Evolutionary conservation across 2,329 filamentous ascomycete species (phyloP), one percentile per base, ranked within the genome.

Genomic region (Periconia sp.): DNA sequence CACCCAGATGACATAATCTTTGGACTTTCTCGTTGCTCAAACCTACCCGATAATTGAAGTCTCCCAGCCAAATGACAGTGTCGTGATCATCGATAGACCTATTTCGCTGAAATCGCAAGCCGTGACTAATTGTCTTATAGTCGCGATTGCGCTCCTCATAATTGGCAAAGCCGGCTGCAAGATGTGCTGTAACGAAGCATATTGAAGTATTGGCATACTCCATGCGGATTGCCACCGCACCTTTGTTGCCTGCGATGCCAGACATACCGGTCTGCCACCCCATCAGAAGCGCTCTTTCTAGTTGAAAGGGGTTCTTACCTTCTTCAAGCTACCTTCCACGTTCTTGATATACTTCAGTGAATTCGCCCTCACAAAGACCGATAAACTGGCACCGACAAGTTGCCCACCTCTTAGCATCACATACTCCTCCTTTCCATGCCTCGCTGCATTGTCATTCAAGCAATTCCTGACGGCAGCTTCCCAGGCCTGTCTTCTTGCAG

Each of bases 1-100:
- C 87, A 18, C 82, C 77, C 40, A 81, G 79, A 57, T 86, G 81
- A 40, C 96, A 83, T 8, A 95, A 74, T 22, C 85, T 81, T 54
- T 88, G 86, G 6, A 90, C 89, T 46, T 80, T 85, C 26, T 96
- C 90, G 52, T 89, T 84, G 31, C 80, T 81, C 43, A 97, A 78
- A 1, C 92, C 92, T 58, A 99, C 95, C 13, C 94, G 87, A 70
- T 99, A 99, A 66, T 99, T 99, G 76, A 99, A 99, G 69, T 99
- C 94, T 4, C 94, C 94, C 29, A 96, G 80, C 92, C 94, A 99
- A 39, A 73, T 86, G 24, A 97, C 86, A 16, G 88, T 86, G 53
- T 87, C 90, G 65, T 99, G 94, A 65, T 97, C 88, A 58, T 94
- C 89, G 50, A 99, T 97, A 4, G 87, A 83, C 43, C 91, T 80